Evolutionary conservation across 163 green algal species (phyloP), one percentile per base, ranked within the genome.

Genomic region (Trebouxia gelatinosa): DNA sequence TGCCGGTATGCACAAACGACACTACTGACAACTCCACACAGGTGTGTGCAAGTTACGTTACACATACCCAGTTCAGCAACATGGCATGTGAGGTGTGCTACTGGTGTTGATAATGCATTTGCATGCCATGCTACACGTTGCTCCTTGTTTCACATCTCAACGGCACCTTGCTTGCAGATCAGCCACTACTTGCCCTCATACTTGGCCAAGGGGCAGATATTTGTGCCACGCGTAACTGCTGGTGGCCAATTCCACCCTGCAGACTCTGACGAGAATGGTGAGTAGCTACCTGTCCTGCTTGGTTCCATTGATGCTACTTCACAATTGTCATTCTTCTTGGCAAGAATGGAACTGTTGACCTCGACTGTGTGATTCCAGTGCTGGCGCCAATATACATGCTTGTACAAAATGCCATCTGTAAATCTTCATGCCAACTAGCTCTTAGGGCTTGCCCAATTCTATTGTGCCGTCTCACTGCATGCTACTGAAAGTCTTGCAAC

Each of bases 171-270:
- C 13, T 32, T 51, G 62, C 84, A 90, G 86, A 78, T 91, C 2
- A 81, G 84, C 59, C 77, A 83, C 35, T 90, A 90, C 74, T 65
- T 89, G 71, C 83, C 80, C 1, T 65, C 50, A 23, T 76, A 80
- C 7, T 31, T 89, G 5, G 37, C 80, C 3, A 29, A 72, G 4
- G 77, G 64, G 23, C 75, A 83, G 17, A 75, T 87, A 17, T 82
- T 78, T 72, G 57, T 75, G 7, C 48, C 79, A 34, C 71, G 7
- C 19, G 32, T 19, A 77, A 31, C 13, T 59, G 32, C 46, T 43
- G 23, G 32, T 28, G 68, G 43, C 13, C 43, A 54, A 67, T 35
- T 67, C 9, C 11, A 50, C 3, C 31, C 4, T n/a, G 71, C 2
- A n/a, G 61, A 28, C 29, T 19, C 32, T 19, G 50, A 21, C 57